Evolutionary conservation across 257 asterid genomes (phyloP).

Genomic region (Cruciata laevipes): DNA sequence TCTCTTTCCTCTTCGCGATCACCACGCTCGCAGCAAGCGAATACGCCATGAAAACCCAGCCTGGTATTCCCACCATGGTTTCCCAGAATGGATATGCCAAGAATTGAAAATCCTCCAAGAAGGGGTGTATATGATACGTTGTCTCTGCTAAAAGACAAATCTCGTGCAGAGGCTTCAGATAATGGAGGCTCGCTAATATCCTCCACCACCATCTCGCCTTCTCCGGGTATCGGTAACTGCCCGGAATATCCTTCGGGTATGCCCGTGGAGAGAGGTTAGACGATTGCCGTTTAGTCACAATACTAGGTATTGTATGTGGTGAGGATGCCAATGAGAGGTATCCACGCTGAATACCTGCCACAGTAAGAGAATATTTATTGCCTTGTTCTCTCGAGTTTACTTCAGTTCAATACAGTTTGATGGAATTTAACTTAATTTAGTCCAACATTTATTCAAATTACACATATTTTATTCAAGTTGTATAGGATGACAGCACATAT

Average conservation of each 20-base stretch:
- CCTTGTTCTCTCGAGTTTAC: too few relatives aligned
- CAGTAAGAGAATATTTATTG: neutral
- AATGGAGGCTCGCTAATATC: slow-evolving; percentile 74
- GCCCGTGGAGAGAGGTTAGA: slow-evolving; percentile 42
- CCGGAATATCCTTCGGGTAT: slow-evolving; percentile 48
- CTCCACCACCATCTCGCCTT: slow-evolving; percentile 93
- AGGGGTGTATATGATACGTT: slow-evolving; percentile 66
- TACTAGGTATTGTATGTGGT: slow-evolving; percentile 33
- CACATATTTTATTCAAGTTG: too few relatives aligned
- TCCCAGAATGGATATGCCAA: slow-evolving; percentile 60
- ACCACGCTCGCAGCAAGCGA: slow-evolving; percentile 70
- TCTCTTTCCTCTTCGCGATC: slow-evolving; percentile 73
- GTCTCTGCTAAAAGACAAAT: slow-evolving; percentile 87
- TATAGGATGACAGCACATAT: too few relatives aligned
- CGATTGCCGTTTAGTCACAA: slow-evolving; percentile 5
- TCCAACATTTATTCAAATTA: neutral
- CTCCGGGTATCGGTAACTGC: slow-evolving; percentile 52
- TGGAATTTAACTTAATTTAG: neutral
- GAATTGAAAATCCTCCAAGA: slow-evolving; percentile 64
- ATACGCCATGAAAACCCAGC: slow-evolving; percentile 84
- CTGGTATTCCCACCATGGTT: slow-evolving; percentile 55
- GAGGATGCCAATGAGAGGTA: slow-evolving; percentile 52
- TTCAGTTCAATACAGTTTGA: too few relatives aligned
- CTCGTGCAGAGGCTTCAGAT: slow-evolving; percentile 81
- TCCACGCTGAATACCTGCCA: slow-evolving; percentile 30